Conservation (phyloP, 495 filamentous ascomycete species). For the Talaromyces wortmannii region DNA sequence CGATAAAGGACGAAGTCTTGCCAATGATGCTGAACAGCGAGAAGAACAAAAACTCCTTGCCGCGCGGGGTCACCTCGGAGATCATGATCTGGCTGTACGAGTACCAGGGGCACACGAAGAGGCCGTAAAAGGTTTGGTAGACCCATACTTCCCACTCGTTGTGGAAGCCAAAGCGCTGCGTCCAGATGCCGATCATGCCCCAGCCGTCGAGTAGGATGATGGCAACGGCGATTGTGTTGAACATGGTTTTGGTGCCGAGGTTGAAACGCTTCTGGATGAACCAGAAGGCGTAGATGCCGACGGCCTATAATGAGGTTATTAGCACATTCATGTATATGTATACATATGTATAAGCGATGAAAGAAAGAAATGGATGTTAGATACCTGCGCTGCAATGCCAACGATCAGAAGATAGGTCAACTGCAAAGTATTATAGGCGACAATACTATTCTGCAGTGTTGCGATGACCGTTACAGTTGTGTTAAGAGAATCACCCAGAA, state of each 20-base stretch:
- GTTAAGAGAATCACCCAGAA: conserved; percentile 43
- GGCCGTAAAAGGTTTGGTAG: background rate
- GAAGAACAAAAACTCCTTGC: conserved; percentile 49
- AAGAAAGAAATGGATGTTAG: background rate
- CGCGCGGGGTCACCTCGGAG: conserved; percentile 40
- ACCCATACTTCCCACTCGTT: conserved; percentile 24
- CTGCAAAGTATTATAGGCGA: conserved; percentile 53
- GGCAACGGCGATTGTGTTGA: conserved; percentile 42
- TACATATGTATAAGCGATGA: background rate
- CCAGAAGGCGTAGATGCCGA: conserved; percentile 54
- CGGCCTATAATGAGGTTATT: conserved; percentile 19
- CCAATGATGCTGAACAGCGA: conserved; percentile 50
- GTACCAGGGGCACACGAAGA: conserved; percentile 64
- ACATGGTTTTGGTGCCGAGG: conserved; percentile 42
- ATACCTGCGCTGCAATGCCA: conserved; percentile 51
- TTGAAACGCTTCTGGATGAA: conserved; percentile 42
- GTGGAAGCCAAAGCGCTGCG: conserved; percentile 38
- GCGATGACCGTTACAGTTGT: conserved; percentile 42
- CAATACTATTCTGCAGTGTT: conserved; percentile 55
- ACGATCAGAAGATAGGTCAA: conserved; percentile 47
- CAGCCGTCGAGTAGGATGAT: conserved; percentile 42
- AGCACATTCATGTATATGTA: background rate
- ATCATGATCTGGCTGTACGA: conserved; percentile 53
- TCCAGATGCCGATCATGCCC: conserved; percentile 46
- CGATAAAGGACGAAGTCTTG: conserved; percentile 58